A percentile compares a stretch with the other conserved stretches of the same genome.
These are phyloP conservation scores for Naganishia kalamii DNA, from an alignment of 768 basidiomycete genomes.

Conservation along the genomic window DNA sequence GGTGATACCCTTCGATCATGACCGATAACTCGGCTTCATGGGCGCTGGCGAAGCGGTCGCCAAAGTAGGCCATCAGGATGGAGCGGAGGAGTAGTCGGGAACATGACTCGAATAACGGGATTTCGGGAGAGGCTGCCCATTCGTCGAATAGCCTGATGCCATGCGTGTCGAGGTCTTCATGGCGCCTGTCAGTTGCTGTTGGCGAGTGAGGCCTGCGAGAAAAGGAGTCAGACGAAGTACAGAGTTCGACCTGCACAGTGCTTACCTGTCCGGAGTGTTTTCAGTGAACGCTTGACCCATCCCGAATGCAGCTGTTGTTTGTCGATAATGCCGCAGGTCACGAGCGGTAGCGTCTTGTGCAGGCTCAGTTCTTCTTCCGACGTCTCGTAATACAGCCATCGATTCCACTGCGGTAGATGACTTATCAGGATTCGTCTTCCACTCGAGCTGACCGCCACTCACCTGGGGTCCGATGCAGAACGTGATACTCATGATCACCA, in stretches of 20 bases:
- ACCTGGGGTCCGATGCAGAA: background rate
- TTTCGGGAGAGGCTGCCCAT: background rate
- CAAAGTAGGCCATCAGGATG: background rate
- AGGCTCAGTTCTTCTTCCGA: slow-evolving; percentile 14
- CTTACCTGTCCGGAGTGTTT: slow-evolving; percentile 3
- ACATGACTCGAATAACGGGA: slow-evolving; percentile 5
- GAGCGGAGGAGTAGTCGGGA: slow-evolving; percentile 8
- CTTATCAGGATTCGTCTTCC: background rate
- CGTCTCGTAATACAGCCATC: slow-evolving; percentile 10
- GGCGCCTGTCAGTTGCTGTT: background rate
- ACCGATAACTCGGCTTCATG: background rate
- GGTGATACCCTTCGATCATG: background rate
- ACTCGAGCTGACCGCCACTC: too few species aligned
- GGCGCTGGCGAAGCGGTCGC: background rate
- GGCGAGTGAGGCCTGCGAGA: background rate
- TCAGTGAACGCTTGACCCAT: background rate
- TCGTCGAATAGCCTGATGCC: background rate
- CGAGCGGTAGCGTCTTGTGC: background rate
- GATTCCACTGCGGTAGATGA: slow-evolving; percentile 41
- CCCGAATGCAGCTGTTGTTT: background rate
- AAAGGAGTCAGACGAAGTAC: background rate
- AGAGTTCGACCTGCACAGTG: background rate
- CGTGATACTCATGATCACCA: background rate
- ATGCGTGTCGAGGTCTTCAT: background rate
- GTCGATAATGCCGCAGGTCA: slow-evolving; percentile 5